Conservation (phyloP, 1,284 basidiomycete genomes). For the Mycena citricolor region DNA sequence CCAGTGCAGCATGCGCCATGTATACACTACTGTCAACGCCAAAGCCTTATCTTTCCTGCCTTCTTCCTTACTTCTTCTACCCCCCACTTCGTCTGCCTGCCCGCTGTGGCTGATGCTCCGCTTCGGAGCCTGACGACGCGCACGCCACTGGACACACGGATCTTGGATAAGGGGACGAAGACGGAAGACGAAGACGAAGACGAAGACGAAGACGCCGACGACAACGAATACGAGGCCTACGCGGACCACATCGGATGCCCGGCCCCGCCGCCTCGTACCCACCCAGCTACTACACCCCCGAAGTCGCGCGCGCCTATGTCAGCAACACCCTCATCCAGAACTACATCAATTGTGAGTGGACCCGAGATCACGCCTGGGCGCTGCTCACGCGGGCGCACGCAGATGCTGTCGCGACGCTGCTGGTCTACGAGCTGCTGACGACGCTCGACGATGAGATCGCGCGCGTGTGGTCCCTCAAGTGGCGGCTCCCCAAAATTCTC, state of each 20-base stretch:
- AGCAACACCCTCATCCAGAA: slow-evolving; percentile 6
- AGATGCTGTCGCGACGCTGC: slow-evolving; percentile 14
- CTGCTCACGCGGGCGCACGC: not conserved
- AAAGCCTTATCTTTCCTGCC: too few species aligned
- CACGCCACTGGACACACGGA: too few species aligned
- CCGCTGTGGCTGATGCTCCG: too few species aligned
- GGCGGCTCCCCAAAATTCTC: slow-evolving; percentile 19
- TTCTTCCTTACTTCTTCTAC: too few species aligned
- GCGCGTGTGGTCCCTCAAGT: slow-evolving; percentile 15
- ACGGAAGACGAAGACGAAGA: too few species aligned
- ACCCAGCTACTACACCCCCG: slow-evolving; percentile 8
- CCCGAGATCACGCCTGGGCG: not conserved
- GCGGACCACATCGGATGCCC: slow-evolving; percentile 13
- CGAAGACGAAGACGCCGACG: too few species aligned
- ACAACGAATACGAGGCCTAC: too few species aligned
- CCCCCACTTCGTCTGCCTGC: too few species aligned
- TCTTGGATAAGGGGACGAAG: too few species aligned
- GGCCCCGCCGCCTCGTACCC: slow-evolving; percentile 7
- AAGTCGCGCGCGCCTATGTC: slow-evolving; percentile 4
- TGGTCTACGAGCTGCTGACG: slow-evolving; percentile 20
- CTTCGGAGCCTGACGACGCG: too few species aligned
- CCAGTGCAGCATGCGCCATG: too few species aligned
- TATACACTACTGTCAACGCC: too few species aligned
- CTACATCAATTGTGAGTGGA: slow-evolving; percentile 12
- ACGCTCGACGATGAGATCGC: slow-evolving; percentile 22